Percentiles rank a stretch among this genome's conserved stretches.
Conservation (phyloP, 2,329 filamentous ascomycete species). For the Beauveria asiatica region DNA sequence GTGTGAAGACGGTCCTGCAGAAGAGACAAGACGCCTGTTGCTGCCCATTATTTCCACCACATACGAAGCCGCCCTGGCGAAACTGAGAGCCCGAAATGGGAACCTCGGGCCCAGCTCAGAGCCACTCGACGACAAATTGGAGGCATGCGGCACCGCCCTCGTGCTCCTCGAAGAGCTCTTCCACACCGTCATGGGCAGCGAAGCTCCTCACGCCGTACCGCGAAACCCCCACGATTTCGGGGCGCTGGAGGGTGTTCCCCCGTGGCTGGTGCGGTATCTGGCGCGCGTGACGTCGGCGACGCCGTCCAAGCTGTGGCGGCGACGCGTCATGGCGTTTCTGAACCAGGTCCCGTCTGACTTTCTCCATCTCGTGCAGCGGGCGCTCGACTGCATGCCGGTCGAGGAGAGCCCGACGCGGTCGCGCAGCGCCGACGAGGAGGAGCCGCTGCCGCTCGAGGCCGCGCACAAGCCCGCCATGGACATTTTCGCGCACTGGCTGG, state of each 20-base stretch:
- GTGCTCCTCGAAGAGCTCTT: not conserved
- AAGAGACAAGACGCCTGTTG: constrained; percentile 10
- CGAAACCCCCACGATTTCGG: constrained; percentile 1
- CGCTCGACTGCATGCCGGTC: constrained; percentile 17
- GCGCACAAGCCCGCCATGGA: constrained; percentile 23
- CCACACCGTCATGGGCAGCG: not conserved
- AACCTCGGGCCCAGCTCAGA: constrained; percentile 4
- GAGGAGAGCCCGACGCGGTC: not conserved
- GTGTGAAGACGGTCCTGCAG: constrained; percentile 6
- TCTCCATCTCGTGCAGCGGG: constrained; percentile 26
- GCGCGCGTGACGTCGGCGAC: constrained; percentile 24
- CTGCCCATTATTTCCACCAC: constrained; percentile 7
- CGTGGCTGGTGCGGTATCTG: constrained; percentile 28
- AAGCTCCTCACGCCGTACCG: not conserved
- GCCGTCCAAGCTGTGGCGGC: constrained; percentile 23
- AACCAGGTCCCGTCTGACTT: constrained; percentile 28
- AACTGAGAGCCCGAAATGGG: constrained; percentile 1
- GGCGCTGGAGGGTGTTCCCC: constrained; percentile 19
- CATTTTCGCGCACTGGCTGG: constrained; percentile 32
- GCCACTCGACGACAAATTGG: not conserved
- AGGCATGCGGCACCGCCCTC: not conserved
- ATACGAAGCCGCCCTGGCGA: constrained; percentile 6
- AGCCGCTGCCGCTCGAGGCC: not conserved
- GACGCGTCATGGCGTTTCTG: constrained; percentile 32
- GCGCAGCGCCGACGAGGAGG: not conserved